Percentiles rank a stretch among this genome's conserved stretches.
These are phyloP conservation scores for Wickerhamomyces hampshirensis DNA, from an alignment of 805 yeast genomes.

Conservation along the genomic window DNA sequence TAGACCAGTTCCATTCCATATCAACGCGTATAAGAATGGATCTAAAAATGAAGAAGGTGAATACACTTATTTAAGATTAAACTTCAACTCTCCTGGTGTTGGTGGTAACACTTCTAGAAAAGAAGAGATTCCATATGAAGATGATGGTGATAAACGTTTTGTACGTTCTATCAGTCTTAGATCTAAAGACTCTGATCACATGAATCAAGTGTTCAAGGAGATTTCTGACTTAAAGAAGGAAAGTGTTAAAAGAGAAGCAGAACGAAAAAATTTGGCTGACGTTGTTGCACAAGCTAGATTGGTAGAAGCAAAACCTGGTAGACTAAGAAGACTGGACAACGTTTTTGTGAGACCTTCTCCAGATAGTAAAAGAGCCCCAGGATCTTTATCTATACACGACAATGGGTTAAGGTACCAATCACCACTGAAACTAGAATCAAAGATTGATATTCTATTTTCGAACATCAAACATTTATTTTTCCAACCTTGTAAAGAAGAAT, in stretches of 20 bases:
- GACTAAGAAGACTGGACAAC: slow-evolving; percentile 82
- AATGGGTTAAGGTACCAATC: slow-evolving; percentile 95
- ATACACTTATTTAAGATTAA: slow-evolving; percentile 81
- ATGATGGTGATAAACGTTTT: slow-evolving; percentile 79
- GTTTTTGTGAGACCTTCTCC: slow-evolving; percentile 94
- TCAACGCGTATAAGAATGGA: slow-evolving; percentile 89
- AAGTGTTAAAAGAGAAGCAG: slow-evolving; percentile 84
- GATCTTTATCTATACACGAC: slow-evolving; percentile 85
- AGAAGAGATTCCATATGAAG: slow-evolving; percentile 88
- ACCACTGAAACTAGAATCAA: slow-evolving; percentile 76
- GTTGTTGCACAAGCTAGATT: slow-evolving; percentile 89
- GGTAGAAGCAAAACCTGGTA: slow-evolving; percentile 73
- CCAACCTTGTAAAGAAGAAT: slow-evolving; percentile 94
- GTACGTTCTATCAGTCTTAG: slow-evolving; percentile 83
- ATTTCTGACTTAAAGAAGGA: slow-evolving; percentile 91
- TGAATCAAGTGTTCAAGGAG: slow-evolving; percentile 83
- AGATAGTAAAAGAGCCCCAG: slow-evolving; percentile 93
- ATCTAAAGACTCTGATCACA: slow-evolving; percentile 85
- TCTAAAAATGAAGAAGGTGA: slow-evolving; percentile 96
- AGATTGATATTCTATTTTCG: slow-evolving; percentile 80
- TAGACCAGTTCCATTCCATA: slow-evolving; percentile 96
- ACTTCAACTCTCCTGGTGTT: slow-evolving; percentile 90
- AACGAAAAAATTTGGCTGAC: slow-evolving; percentile 87
- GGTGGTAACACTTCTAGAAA: slow-evolving; percentile 65
- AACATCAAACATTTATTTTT: slow-evolving; percentile 91